phyloP scores from a whole-genome alignment of 306 rosid genomes.

The Begonia loranthoides region DNA sequence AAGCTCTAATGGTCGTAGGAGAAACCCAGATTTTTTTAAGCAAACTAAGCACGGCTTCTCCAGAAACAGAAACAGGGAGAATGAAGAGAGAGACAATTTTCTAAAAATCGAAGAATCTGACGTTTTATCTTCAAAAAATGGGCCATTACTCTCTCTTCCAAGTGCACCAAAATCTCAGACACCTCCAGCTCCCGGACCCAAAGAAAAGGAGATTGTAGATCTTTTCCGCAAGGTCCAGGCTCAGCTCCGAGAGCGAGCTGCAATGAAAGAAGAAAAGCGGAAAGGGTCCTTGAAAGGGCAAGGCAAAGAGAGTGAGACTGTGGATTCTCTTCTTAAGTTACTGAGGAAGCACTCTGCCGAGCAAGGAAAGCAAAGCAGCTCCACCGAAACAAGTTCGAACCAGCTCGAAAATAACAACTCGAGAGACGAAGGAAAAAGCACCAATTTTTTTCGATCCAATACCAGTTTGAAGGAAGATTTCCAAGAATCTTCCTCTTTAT shows the following conservation, averaged over 20 bases:
- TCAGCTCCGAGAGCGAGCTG: constrained; percentile 69
- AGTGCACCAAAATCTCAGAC: constrained; percentile 47
- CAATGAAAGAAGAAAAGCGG: constrained; percentile 68
- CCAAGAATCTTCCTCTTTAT: constrained; percentile 29
- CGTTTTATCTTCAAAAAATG: constrained; percentile 55
- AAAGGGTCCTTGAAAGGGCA: constrained; percentile 39
- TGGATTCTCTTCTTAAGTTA: constrained; percentile 82
- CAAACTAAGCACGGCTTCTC: constrained; percentile 51
- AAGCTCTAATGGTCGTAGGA: constrained; percentile 24
- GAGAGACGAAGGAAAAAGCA: constrained; percentile 22
- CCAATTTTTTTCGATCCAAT: constrained; percentile 28
- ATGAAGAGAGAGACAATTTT: constrained; percentile 52
- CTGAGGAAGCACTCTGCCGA: constrained; percentile 72
- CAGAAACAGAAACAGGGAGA: constrained; percentile 51
- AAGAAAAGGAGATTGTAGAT: constrained; percentile 94
- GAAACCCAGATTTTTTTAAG: constrained; percentile 69
- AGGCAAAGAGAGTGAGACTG: constrained; percentile 56
- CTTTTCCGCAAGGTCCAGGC: constrained; percentile 89
- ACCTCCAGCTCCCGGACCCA: constrained; percentile 76
- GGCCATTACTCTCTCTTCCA: constrained; percentile 47
- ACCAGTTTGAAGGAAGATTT: constrained; percentile 32
- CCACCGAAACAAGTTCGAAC: constrained; percentile 21
- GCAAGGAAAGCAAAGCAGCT: constrained; percentile 49
- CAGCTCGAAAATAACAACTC: constrained; percentile 34
- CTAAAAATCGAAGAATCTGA: constrained; percentile 64